A percentile compares a stretch with the other conserved stretches of the same genome.
Evolutionary conservation across 495 filamentous ascomycete species (phyloP).

Genomic region (Corynascus novoguineensis): DNA sequence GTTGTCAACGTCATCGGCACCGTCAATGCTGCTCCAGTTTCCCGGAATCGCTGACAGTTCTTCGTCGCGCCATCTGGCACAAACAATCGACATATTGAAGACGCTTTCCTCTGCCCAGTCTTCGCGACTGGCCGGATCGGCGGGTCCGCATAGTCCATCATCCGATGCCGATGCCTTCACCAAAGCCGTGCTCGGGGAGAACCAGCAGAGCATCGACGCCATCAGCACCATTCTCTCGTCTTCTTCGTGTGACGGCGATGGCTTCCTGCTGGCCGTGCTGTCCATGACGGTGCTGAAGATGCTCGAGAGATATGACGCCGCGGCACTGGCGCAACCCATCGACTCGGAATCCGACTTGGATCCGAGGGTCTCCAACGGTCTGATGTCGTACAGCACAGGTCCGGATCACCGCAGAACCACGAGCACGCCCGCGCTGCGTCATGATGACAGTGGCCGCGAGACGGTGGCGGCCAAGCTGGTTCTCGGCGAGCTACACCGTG

Average conservation of each 20-base stretch:
- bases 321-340: not conserved
- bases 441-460: not conserved
- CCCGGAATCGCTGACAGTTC: too few relatives aligned
- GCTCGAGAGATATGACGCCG: conserved; percentile 7
- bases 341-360: not conserved
- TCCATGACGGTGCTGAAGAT: conserved; percentile 11
- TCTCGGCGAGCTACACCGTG: conserved; percentile 39
- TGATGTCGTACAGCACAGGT: not conserved
- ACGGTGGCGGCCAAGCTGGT: conserved; percentile 35
- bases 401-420: too few relatives aligned
- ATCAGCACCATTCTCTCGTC: conserved; percentile 5
- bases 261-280: conserved; percentile 3
- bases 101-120: too few relatives aligned
- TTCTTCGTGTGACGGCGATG: conserved; percentile 1
- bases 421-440: too few relatives aligned
- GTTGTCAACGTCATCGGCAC: too few relatives aligned
- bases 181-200: not conserved
- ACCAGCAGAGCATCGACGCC: conserved; percentile 10
- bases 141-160: not conserved
- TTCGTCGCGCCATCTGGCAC: too few relatives aligned
- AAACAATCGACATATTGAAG: too few relatives aligned
- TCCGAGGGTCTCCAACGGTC: not conserved
- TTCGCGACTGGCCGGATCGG: too few relatives aligned
- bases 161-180: not conserved
- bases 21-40: too few relatives aligned